Evolutionary conservation across 768 basidiomycete species (phyloP).

Genomic region (Tephrocybe sp.): DNA sequence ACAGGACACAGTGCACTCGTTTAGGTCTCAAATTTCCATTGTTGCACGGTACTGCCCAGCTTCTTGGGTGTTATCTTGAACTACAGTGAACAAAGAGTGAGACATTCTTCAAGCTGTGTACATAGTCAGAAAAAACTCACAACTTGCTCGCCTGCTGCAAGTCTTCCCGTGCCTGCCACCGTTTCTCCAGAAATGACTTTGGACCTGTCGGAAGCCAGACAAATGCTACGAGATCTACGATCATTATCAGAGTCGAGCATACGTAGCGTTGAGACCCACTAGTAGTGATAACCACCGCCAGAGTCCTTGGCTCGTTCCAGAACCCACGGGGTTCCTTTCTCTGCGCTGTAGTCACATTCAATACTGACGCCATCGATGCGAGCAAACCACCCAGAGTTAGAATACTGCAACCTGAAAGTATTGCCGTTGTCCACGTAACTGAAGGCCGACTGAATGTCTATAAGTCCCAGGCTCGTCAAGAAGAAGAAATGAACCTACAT

Average conservation of each 20-base stretch:
- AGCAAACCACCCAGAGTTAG: background rate
- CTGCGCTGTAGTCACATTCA: background rate
- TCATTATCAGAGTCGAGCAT: background rate
- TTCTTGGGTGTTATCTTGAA: background rate
- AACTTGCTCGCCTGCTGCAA: background rate
- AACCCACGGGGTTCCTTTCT: slow-evolving; percentile 6
- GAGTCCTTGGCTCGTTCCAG: slow-evolving; percentile 6
- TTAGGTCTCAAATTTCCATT: background rate
- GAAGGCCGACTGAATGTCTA: background rate
- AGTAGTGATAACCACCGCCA: slow-evolving; percentile 6
- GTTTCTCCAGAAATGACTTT: slow-evolving; percentile 5
- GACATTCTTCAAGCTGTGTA: background rate
- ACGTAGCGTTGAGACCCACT: background rate
- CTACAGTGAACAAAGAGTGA: background rate
- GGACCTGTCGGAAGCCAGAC: slow-evolving; percentile 3
- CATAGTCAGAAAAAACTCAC: background rate
- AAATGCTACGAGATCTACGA: slow-evolving; percentile 1
- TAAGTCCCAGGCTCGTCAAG: background rate
- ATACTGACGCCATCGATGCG: background rate
- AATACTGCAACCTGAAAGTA: background rate
- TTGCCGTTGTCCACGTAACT: slow-evolving; percentile 2
- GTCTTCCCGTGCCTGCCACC: background rate
- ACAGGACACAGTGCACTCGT: too few species aligned
- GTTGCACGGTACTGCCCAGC: background rate
- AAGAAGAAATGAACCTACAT: background rate